phyloP scores from a whole-genome alignment of 2,329 filamentous ascomycete genomes.

The Talaromyces marneffei region DNA sequence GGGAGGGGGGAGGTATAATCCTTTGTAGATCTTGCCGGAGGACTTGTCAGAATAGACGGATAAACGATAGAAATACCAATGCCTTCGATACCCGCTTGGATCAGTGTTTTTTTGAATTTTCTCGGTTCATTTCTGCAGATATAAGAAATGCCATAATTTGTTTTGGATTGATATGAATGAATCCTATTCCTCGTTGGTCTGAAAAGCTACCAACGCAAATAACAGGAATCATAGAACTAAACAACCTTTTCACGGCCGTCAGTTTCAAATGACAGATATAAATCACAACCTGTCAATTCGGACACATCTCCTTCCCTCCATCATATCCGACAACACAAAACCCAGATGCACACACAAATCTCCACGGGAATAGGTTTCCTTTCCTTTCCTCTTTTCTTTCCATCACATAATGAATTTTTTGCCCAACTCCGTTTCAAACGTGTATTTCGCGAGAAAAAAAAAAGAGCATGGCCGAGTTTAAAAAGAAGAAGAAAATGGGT shows the following conservation, averaged over 20 bases:
- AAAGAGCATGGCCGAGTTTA: not conserved
- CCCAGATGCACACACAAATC: slow-evolving; percentile 19
- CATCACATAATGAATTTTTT: slow-evolving; percentile 7
- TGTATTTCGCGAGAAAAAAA: slow-evolving; percentile 2
- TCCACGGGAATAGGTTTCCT: not conserved
- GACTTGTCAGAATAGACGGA: too few relatives aligned
- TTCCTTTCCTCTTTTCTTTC: not conserved
- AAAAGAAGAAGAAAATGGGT: not conserved
- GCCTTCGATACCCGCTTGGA: too few relatives aligned
- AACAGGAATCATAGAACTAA: slow-evolving; percentile 10
- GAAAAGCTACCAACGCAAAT: slow-evolving; percentile 11
- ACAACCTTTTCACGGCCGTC: slow-evolving; percentile 8
- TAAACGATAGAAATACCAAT: not conserved
- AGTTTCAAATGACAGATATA: not conserved
- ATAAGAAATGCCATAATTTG: not conserved
- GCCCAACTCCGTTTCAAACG: not conserved
- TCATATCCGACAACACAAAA: slow-evolving; percentile 21
- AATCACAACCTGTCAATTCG: not conserved
- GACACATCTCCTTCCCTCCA: not conserved
- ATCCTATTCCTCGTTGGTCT: slow-evolving; percentile 3
- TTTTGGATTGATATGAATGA: slow-evolving; percentile 14
- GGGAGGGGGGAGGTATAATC: slow-evolving; percentile 61
- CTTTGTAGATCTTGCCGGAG: not conserved
- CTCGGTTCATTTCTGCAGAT: slow-evolving; percentile 9
- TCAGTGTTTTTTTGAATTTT: not conserved